Conservation (phyloP, 805 yeast species). For the Candida wancherniae region DNA sequence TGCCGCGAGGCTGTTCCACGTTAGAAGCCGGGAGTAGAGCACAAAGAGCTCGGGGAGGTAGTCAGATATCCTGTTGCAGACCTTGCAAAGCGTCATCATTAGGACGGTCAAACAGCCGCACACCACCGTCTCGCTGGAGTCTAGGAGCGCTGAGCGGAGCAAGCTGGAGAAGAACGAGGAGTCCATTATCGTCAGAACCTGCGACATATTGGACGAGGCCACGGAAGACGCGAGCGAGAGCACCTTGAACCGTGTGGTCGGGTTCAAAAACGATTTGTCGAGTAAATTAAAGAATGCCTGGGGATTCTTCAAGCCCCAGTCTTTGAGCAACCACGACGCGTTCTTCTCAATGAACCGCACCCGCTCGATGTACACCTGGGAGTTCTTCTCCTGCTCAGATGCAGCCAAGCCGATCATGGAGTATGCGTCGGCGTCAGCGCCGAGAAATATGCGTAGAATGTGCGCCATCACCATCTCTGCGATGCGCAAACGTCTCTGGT, state of each 20-base stretch:
- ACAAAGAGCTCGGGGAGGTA: conserved; percentile 40
- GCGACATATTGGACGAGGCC: conserved; percentile 23
- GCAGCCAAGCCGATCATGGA: conserved; percentile 16
- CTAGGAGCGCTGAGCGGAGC: conserved; percentile 37
- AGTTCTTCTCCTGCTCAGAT: conserved; percentile 15
- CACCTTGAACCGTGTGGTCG: conserved; percentile 33
- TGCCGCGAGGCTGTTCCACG: conserved; percentile 7
- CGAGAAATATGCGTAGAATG: conserved; percentile 25
- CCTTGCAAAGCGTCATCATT: conserved; percentile 39
- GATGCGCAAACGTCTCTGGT: conserved; percentile 18
- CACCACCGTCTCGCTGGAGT: conserved; percentile 37
- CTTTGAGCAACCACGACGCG: conserved; percentile 34
- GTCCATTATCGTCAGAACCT: conserved; percentile 26
- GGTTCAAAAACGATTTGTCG: conserved; percentile 29
- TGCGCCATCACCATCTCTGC: conserved; percentile 20
- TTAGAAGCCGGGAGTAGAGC: conserved; percentile 37
- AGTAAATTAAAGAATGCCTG: conserved; percentile 32
- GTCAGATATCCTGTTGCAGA: conserved; percentile 28
- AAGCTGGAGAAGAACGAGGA: conserved; percentile 35
- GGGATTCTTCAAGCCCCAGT: conserved; percentile 40
- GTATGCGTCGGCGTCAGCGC: conserved; percentile 13
- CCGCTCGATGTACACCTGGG: conserved; percentile 45
- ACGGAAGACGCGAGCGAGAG: conserved; percentile 35
- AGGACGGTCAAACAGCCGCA: conserved; percentile 29
- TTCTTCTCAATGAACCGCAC: conserved; percentile 44